Evolutionary conservation across 768 basidiomycete genomes (phyloP), one percentile per base, ranked within the genome.

Genomic region (Hydnum rufescens): DNA sequence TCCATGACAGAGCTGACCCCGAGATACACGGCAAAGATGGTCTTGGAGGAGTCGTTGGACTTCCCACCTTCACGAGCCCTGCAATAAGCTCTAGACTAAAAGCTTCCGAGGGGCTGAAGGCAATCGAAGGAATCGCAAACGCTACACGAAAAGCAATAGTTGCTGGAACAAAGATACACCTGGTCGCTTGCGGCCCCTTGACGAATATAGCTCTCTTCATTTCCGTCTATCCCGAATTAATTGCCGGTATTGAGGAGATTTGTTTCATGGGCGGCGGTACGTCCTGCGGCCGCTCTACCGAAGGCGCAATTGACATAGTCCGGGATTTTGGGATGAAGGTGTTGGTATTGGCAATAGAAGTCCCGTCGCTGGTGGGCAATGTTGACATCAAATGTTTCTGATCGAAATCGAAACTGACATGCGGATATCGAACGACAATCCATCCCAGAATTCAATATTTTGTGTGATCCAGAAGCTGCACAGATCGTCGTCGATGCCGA

Each of bases 251-350:
- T 3, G 76, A 78, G 54, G 74, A 82, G 55, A 72, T 85, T 55
- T 80, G 85, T 4, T 82, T 87, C 60, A 92, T 93, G 88, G 88
- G 88, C 6, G 88, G 88, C n/a, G 86, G 54, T 28, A 28, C 13
- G 13, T 25, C 13, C 25, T 47, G n/a, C n/a, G n/a, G n/a, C n/a
- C n/a, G n/a, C n/a, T n/a, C n/a, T n/a, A n/a, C n/a, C n/a, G n/a
- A n/a, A n/a, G n/a, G n/a, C n/a, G n/a, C n/a, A n/a, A n/a, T n/a
- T n/a, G n/a, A n/a, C n/a, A n/a, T n/a, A n/a, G n/a, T n/a, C n/a
- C n/a, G n/a, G n/a, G n/a, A n/a, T n/a, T 39, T 8, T 8, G n/a
- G n/a, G n/a, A n/a, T 25, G 16, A 16, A 47, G 49, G 77, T 2
- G 78, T 86, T 28, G 87, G 87, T 5, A 61, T 84, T 23, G 87